Conservation (phyloP, 768 basidiomycete genomes). For the Suillus subaureus region DNA sequence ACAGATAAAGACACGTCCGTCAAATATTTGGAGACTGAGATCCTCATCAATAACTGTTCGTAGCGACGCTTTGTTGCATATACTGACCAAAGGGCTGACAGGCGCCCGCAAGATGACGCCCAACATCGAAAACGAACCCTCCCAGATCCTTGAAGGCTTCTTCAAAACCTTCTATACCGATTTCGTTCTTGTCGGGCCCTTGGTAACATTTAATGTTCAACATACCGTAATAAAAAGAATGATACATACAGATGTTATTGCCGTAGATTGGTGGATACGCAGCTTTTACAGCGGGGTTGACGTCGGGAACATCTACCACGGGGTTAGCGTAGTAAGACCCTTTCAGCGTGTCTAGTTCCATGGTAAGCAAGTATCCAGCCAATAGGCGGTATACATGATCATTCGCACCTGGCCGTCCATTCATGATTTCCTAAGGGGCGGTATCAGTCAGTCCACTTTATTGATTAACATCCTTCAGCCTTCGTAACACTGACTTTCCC, state of each 20-base stretch:
- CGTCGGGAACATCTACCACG: constrained; percentile 63
- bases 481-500: constrained; percentile 64
- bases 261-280: constrained; percentile 85
- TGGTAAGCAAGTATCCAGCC: constrained; percentile 8
- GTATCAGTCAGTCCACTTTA: neutral
- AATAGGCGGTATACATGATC: neutral
- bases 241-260: constrained; percentile 76
- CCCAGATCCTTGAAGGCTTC: constrained; percentile 87
- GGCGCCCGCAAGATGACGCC: constrained; percentile 78
- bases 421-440: constrained; percentile 82
- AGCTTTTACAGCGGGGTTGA: constrained; percentile 52
- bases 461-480: neutral
- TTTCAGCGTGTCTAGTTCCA: constrained; percentile 72
- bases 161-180: constrained; percentile 75
- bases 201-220: neutral
- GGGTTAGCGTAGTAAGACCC: constrained; percentile 94
- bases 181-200: constrained; percentile 69
- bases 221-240: constrained; percentile 4
- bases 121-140: constrained; percentile 80
- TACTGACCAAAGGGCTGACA: constrained; percentile 86
- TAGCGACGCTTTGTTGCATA: neutral
- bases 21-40: constrained; percentile 58
- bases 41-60: constrained; percentile 28
- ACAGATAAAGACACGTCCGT: constrained; percentile 68
- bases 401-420: constrained; percentile 74